These are phyloP conservation scores for Otatea glauca DNA, from an alignment of 176 grass and related monocot species.

Conservation along the genomic window DNA sequence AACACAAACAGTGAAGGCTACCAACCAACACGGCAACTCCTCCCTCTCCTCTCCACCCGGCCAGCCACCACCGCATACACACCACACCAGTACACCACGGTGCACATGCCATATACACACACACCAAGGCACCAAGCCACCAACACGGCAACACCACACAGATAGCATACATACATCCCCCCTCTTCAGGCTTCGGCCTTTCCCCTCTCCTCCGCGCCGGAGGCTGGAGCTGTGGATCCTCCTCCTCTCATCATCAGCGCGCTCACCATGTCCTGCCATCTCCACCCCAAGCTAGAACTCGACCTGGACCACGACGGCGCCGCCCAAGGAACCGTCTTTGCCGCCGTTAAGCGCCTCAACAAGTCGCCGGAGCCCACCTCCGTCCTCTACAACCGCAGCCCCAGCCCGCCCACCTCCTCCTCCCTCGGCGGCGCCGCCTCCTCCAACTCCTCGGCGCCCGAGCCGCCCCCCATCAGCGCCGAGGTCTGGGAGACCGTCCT, in stretches of 20 bases:
- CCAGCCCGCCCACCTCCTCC: slow-evolving; percentile 45
- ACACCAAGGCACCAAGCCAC: too few species aligned
- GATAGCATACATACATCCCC: neutral
- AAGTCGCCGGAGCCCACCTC: slow-evolving; percentile 57
- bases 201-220: neutral
- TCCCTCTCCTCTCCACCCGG: neutral
- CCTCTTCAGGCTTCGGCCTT: neutral
- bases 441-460: slow-evolving; percentile 9
- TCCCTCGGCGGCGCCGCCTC: slow-evolving; percentile 13
- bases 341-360: neutral
- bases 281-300: neutral
- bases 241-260: neutral
- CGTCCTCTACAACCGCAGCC: slow-evolving; percentile 60
- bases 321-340: neutral
- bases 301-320: neutral
- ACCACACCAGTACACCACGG: too few species aligned
- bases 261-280: slow-evolving; percentile 19
- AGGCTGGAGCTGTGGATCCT: neutral
- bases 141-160: neutral
- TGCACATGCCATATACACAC: too few species aligned
- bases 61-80: too few species aligned
- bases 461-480: slow-evolving; percentile 45
- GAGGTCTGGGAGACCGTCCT: slow-evolving; percentile 46
- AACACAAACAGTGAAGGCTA: too few species aligned
- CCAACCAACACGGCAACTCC: too few species aligned